phyloP scores from a whole-genome alignment of 176 grass and related monocot genomes.

The Triticum urartu region DNA sequence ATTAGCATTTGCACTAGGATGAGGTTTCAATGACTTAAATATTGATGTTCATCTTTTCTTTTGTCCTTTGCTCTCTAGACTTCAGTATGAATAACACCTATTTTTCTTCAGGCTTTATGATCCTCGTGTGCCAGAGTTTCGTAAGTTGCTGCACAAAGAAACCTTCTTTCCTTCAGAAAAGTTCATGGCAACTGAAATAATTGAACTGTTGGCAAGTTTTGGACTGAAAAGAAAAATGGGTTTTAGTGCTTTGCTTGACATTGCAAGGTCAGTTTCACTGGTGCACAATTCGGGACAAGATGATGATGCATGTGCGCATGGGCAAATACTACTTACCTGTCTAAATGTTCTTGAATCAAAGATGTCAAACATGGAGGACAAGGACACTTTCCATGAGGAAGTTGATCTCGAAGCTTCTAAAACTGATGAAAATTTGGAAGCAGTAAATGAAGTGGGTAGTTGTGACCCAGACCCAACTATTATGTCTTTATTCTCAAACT shows the following conservation, averaged over 20 bases:
- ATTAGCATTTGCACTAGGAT: constrained; percentile 20
- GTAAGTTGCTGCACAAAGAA: constrained; percentile 84
- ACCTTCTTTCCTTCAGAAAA: constrained; percentile 89
- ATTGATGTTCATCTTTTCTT: constrained; percentile 1
- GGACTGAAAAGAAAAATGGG: constrained; percentile 82
- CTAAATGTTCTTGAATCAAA: constrained; percentile 68
- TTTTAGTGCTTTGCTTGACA: constrained; percentile 83
- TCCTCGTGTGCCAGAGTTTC: constrained; percentile 81
- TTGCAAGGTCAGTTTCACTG: constrained; percentile 75
- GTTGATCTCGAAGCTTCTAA: constrained; percentile 36
- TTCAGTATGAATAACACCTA: constrained; percentile 26
- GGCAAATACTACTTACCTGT: constrained; percentile 68
- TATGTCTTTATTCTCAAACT: constrained; percentile 59
- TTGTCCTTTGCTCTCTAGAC: neutral
- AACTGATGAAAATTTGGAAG: constrained; percentile 29
- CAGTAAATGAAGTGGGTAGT: constrained; percentile 37
- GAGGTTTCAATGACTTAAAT: neutral
- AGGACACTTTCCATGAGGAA: constrained; percentile 20
- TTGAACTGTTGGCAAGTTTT: constrained; percentile 73
- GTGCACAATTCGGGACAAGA: constrained; percentile 57
- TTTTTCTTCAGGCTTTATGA: constrained; percentile 82
- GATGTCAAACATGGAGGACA: constrained; percentile 46
- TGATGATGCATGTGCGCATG: constrained; percentile 46
- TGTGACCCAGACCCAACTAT: constrained; percentile 35
- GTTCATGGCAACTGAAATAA: constrained; percentile 61